phyloP scores from a whole-genome alignment of 306 rosid genomes.

The Benincasa hispida region DNA sequence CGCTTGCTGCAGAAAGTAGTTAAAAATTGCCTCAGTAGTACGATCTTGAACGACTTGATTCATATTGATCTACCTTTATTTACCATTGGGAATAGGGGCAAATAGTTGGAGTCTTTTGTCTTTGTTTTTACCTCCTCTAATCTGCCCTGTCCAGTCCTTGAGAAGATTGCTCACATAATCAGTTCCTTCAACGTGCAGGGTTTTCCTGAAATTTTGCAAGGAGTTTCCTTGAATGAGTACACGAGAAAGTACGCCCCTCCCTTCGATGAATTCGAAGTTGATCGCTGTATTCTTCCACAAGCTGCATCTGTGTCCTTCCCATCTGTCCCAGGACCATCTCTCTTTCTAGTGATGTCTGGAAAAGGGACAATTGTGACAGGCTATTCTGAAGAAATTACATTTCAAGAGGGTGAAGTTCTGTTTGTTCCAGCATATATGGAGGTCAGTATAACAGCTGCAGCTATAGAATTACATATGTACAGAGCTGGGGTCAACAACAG shows the following conservation, averaged over 20 bases:
- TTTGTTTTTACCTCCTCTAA: background rate
- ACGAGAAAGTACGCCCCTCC: constrained; percentile 23
- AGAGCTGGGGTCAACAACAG: constrained; percentile 32
- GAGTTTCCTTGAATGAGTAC: constrained; percentile 21
- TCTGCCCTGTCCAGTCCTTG: background rate
- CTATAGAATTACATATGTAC: constrained; percentile 17
- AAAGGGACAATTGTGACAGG: constrained; percentile 15
- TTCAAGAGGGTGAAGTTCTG: constrained; percentile 23
- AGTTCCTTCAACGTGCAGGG: constrained; percentile 17
- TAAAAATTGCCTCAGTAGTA: background rate
- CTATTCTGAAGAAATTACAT: constrained; percentile 4
- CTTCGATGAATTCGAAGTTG: constrained; percentile 27
- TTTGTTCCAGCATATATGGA: constrained; percentile 23
- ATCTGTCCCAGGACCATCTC: constrained; percentile 27
- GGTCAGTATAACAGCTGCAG: constrained; percentile 13
- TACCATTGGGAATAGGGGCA: background rate
- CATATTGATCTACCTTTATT: background rate
- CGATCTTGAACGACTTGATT: background rate
- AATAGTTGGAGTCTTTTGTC: background rate
- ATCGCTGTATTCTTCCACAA: constrained; percentile 22
- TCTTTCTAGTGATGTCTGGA: constrained; percentile 21
- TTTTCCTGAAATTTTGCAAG: constrained; percentile 26
- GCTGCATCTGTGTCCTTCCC: constrained; percentile 17
- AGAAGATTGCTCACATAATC: background rate
- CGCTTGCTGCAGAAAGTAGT: background rate